Base-by-base conservation (phyloP, 345 rosid species). In the Nasturtium officinale region DNA sequence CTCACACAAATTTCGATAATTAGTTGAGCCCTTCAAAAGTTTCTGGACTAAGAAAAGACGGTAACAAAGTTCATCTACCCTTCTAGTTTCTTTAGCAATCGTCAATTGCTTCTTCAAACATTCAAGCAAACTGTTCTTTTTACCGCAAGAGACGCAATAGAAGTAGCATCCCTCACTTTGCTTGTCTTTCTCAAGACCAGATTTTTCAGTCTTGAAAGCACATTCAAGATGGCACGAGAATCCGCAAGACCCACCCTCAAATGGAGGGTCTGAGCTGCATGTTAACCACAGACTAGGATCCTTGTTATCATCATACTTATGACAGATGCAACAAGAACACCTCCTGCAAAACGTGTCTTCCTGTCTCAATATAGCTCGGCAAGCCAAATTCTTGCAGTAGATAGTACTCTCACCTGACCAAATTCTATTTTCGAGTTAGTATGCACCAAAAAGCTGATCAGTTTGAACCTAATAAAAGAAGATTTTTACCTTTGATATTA, bases 261-360 rank as follows among this genome's bases (percentile, higher is more conserved):
- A 76, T 25, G 53, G 78, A 58, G 83, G 74, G 68, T 85, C 90
- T 16, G 86, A 83, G 64, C 84, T 81, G 52, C 97, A 90, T 38
- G 90, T 89, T 61, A 90, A 56, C 97, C 95, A 89, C 28, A 89
- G 82, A 81, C 90, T 88, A 67, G 92, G 95, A 79, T 90, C 97
- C 82, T 90, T 90, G 78, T 90, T 90, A 67, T 89, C 89, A 79
- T 90, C 97, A 37, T 83, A 89, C 37, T 52, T 82, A 45, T 75
- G 89, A 77, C 97, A 90, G 33, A 89, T 87, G 81, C 92, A 87
- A 73, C 97, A 90, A 17, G 97, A 84, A 78, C 97, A 90, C 80
- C 97, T 81, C 80, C 79, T 85, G 85, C 97, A 90, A 65, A 90
- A 90, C 20, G 73, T 61, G 81, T 84, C 84, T 54, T 65, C 79